Evolutionary conservation across 2,329 filamentous ascomycete genomes (phyloP), one percentile per base, ranked within the genome.

Genomic region (Rhynchosporium agropyri): DNA sequence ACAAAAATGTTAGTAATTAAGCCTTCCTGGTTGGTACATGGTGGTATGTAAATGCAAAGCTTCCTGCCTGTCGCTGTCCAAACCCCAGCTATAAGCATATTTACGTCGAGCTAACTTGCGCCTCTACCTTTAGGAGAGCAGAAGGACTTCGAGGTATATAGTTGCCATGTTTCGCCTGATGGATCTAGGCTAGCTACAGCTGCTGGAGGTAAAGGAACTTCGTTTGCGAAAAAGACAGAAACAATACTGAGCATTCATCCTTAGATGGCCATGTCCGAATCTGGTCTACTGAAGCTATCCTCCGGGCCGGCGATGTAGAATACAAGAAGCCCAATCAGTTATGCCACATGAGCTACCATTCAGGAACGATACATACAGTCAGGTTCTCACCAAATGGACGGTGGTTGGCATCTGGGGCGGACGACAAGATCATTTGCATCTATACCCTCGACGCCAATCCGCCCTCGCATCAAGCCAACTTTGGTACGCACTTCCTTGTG

Each of bases 351-450:
- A 98, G 92, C 84, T 93, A 98, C 75, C 95, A 99, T 77, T 93
- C 96, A 3, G 95, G 94, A 70, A 98, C 94, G 20, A 97, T 98
- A 67, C 94, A 97, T 77, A 92, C 94, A 0, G 95, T 99, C 67
- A 90, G 96, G 69, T 99, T 98, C 80, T 98, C 95, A 9, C 89
- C 92, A 33, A 97, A 96, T 74, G 91, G 92, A 62, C 92, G 92
- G 75, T 99, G 97, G 75, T 85, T 99, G 58, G 96, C 96, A 40
- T 98, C 94, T 10, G 95, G 95, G 63, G 96, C 96, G 71, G 95
- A 99, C 78, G 95, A 99, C 80, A 97, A 97, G 81, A 94, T 99
- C 74, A 96, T 99, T 68, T 97, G 95, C 77, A 92, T 99, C 69
- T 99, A 99, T 77, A 89, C 91, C 66, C 84, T 97, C 60, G 92